Evolutionary conservation across 2,329 filamentous ascomycete species (phyloP).

Genomic region (Colletotrichum simmondsii): DNA sequence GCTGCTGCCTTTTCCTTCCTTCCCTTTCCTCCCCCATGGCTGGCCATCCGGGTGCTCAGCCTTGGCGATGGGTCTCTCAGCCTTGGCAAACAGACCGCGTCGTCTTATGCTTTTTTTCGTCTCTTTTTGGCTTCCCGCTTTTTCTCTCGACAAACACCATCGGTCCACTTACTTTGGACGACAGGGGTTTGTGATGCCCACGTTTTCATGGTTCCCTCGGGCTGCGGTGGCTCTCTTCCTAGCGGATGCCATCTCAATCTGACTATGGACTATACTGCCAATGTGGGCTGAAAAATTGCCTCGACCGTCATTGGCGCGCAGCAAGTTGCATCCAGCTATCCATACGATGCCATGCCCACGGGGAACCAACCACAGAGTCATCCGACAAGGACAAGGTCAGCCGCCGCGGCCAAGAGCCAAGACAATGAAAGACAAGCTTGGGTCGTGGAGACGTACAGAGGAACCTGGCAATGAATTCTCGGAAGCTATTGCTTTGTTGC

Average conservation of each 20-base stretch:
- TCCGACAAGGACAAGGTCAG: background rate
- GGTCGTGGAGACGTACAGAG: slow-evolving; percentile 3
- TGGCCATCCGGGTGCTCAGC: slow-evolving; percentile 31
- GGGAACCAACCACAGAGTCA: background rate
- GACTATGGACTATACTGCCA: background rate
- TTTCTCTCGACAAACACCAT: background rate
- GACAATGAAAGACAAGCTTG: background rate
- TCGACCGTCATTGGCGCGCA: slow-evolving; percentile 6
- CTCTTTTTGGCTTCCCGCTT: background rate
- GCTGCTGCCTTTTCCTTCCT: background rate
- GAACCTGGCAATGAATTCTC: background rate
- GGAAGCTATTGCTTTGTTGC: slow-evolving; percentile 6
- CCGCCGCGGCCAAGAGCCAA: background rate
- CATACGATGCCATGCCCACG: background rate
- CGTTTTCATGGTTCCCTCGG: background rate
- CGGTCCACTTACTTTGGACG: background rate
- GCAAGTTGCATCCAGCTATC: background rate
- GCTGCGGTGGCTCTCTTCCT: no score
- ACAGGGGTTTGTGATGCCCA: background rate
- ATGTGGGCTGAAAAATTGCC: background rate
- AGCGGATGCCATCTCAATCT: background rate
- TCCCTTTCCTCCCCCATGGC: background rate
- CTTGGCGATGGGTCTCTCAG: slow-evolving; percentile 32
- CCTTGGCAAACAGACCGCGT: slow-evolving; percentile 30
- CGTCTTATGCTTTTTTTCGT: slow-evolving; percentile 18